phyloP scores from a whole-genome alignment of 257 asterid species.

The Petrea volubilis region DNA sequence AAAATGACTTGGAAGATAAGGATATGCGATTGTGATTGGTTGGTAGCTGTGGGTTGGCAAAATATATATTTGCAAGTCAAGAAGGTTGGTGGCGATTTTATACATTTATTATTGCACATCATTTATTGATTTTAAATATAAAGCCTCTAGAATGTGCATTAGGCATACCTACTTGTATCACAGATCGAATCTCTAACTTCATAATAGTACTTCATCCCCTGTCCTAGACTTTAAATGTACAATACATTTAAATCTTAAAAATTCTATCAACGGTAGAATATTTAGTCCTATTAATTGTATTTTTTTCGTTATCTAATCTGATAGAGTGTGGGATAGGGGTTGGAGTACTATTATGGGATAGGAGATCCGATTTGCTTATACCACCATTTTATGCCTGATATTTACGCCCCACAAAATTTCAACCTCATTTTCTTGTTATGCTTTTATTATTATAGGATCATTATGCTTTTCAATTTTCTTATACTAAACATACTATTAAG shows the following conservation, averaged over 20 bases:
- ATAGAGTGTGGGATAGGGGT: too few species aligned
- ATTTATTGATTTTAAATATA: constrained; percentile 14
- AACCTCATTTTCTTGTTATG: background rate
- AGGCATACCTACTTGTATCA: constrained; percentile 15
- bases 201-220: too few species aligned
- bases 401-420: constrained; percentile 14
- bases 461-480: too few species aligned
- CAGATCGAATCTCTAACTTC: too few species aligned
- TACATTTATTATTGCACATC: constrained; percentile 15
- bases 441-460: background rate
- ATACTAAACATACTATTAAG: too few species aligned
- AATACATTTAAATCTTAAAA: too few species aligned
- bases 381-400: background rate
- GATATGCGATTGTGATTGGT: constrained; percentile 29
- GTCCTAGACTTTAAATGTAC: too few species aligned
- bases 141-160: constrained; percentile 5
- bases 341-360: too few species aligned
- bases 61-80: constrained; percentile 12
- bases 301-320: too few species aligned
- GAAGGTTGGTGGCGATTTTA: constrained; percentile 25
- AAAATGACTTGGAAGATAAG: background rate
- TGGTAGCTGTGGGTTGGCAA: constrained; percentile 19
- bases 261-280: too few species aligned
- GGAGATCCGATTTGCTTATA: constrained; percentile 8
- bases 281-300: too few species aligned